A percentile compares a stretch with the other conserved stretches of the same genome.
Conservation (phyloP, 345 rosid genomes). For the Brassica incana region DNA sequence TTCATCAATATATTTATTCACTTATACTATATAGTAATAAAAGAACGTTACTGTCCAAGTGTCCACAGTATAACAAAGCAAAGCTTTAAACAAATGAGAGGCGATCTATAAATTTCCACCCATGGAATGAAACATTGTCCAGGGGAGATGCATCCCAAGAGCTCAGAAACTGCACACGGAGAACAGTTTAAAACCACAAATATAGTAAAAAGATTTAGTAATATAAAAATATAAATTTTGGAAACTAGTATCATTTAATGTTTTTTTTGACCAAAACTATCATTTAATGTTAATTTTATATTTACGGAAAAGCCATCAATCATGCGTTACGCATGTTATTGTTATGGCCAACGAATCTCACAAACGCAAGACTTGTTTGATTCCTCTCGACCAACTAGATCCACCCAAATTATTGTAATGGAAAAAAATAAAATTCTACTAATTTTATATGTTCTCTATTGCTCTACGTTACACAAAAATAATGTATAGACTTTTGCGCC, state of each 20-base stretch:
- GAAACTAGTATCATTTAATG: constrained; percentile 6
- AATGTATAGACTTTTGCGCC: background rate
- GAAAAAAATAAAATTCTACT: background rate
- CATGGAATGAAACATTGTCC: constrained; percentile 38
- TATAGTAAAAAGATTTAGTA: background rate
- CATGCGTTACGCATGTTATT: constrained; percentile 40
- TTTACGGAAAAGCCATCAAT: constrained; percentile 33
- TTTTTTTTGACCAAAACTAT: background rate
- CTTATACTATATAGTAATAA: constrained; percentile 9
- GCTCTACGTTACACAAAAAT: background rate
- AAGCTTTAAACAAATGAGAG: constrained; percentile 18
- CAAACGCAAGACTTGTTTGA: constrained; percentile 34
- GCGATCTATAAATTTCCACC: constrained; percentile 12
- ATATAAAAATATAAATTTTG: constrained; percentile 2
- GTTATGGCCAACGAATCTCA: constrained; percentile 40
- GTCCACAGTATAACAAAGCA: background rate
- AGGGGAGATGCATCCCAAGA: constrained; percentile 36
- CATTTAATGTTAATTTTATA: constrained; percentile 9
- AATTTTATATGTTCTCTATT: background rate
- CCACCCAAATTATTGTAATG: constrained; percentile 33
- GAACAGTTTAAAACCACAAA: constrained; percentile 3
- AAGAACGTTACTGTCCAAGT: constrained; percentile 18
- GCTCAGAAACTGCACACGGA: constrained; percentile 32
- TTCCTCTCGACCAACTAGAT: constrained; percentile 32
- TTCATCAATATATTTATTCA: background rate